Conservation (phyloP, 2,329 filamentous ascomycete genomes). For the Diaporthe sp. region DNA sequence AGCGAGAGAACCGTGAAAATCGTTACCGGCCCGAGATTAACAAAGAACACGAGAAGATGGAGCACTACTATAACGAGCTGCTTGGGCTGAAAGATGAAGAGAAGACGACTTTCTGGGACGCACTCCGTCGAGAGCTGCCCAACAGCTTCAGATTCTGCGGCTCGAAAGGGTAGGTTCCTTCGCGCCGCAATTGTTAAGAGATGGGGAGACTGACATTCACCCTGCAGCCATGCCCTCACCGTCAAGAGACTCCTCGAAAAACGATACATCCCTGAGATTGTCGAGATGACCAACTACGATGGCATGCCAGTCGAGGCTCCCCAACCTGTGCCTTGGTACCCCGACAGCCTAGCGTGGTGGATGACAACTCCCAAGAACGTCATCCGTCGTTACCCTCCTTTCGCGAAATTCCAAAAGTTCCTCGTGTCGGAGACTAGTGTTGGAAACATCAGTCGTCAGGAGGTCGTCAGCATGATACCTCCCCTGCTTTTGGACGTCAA, state of each 20-base stretch:
- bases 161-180: conserved; percentile 78
- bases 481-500: conserved; percentile 91
- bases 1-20: conserved; percentile 58
- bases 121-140: conserved; percentile 85
- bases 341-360: conserved; percentile 93
- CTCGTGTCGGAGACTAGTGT: conserved; percentile 97
- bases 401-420: conserved; percentile 97
- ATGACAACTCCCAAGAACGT: conserved; percentile 99
- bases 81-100: conserved; percentile 83
- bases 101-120: conserved; percentile 84
- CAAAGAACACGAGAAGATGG: conserved; percentile 87
- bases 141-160: conserved; percentile 99
- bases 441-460: conserved; percentile 96
- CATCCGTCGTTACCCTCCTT: conserved; percentile 91
- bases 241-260: conserved; percentile 91
- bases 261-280: conserved; percentile 91
- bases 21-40: conserved; percentile 69
- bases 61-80: conserved; percentile 86
- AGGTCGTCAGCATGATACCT: conserved; percentile 99
- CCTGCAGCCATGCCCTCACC: conserved; percentile 82
- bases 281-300: conserved; percentile 84
- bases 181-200: not conserved
- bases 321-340: conserved; percentile 88
- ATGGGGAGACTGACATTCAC: conserved; percentile 31
- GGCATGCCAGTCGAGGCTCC: conserved; percentile 86